phyloP scores from a whole-genome alignment of 1,284 basidiomycete species.

The Baeospora myosura region DNA sequence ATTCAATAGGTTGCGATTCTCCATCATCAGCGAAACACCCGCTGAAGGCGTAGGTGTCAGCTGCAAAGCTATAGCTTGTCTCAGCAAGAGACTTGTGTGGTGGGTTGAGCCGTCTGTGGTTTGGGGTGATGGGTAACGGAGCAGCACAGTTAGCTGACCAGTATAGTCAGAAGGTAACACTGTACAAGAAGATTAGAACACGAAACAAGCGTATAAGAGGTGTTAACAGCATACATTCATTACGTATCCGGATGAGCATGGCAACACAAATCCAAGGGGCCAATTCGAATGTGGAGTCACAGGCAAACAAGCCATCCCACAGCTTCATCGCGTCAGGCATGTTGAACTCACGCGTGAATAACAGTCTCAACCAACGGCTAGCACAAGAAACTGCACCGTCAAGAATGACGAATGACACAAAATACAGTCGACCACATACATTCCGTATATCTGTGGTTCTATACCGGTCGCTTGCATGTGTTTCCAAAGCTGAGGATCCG shows the following conservation, averaged over 20 bases:
- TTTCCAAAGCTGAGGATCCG: slow-evolving; percentile 78
- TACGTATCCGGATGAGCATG: slow-evolving; percentile 88
- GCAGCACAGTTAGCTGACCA: slow-evolving; percentile 69
- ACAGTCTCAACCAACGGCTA: slow-evolving; percentile 76
- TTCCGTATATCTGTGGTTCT: slow-evolving; percentile 92
- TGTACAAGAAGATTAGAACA: slow-evolving; percentile 24
- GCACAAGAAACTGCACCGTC: slow-evolving; percentile 32
- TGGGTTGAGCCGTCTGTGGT: slow-evolving; percentile 30
- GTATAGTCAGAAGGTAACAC: slow-evolving; percentile 85
- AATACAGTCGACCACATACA: slow-evolving; percentile 45
- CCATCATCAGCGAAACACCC: slow-evolving; percentile 68
- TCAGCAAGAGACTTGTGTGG: slow-evolving; percentile 64
- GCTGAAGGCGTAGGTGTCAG: slow-evolving; percentile 66
- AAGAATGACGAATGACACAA: not conserved
- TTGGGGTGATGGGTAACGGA: slow-evolving; percentile 72
- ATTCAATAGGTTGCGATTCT: slow-evolving; percentile 72
- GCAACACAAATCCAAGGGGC: slow-evolving; percentile 83
- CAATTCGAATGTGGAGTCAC: slow-evolving; percentile 65
- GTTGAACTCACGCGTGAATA: slow-evolving; percentile 85
- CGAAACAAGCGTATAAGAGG: slow-evolving; percentile 1
- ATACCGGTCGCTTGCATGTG: slow-evolving; percentile 72
- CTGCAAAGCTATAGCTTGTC: slow-evolving; percentile 76
- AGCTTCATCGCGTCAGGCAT: slow-evolving; percentile 70
- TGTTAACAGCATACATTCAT: slow-evolving; percentile 52
- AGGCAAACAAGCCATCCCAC: slow-evolving; percentile 90